Evolutionary conservation across 805 yeast genomes (phyloP).

Genomic region (Torulaspora delbrueckii): DNA sequence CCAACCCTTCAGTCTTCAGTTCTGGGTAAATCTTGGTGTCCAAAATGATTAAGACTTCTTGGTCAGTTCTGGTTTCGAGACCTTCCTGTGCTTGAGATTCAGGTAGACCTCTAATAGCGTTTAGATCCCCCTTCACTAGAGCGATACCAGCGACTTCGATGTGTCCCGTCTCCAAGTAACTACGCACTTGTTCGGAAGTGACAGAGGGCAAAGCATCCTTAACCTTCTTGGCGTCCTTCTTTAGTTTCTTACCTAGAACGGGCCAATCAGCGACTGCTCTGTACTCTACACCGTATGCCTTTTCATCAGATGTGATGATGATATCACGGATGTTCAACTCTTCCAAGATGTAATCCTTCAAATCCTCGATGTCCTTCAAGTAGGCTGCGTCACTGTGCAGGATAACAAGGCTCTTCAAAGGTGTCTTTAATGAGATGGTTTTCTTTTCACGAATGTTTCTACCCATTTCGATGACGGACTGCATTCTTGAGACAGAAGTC

Average conservation of each 20-base stretch:
- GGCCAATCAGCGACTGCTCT: conserved; percentile 99
- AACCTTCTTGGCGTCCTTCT: conserved; percentile 88
- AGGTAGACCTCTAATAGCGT: conserved; percentile 85
- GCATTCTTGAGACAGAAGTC: conserved; percentile 90
- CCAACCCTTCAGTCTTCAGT: conserved; percentile 87
- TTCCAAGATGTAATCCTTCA: conserved; percentile 75
- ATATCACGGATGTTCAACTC: conserved; percentile 90
- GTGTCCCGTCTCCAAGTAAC: conserved; percentile 65
- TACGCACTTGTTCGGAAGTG: conserved; percentile 76
- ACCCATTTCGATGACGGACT: conserved; percentile 91
- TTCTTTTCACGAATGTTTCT: conserved; percentile 96
- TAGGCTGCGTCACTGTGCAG: conserved; percentile 73
- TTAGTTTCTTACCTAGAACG: conserved; percentile 92
- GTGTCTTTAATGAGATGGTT: conserved; percentile 88
- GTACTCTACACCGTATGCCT: conserved; percentile 85
- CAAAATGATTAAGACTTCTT: conserved; percentile 82
- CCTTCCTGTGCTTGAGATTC: conserved; percentile 61
- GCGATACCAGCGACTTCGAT: conserved; percentile 85
- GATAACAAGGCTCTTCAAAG: conserved; percentile 81
- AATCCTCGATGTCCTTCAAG: conserved; percentile 69
- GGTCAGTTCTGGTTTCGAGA: conserved; percentile 80
- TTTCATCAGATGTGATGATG: conserved; percentile 84
- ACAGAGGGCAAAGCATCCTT: conserved; percentile 87
- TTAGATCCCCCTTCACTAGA: conserved; percentile 80
- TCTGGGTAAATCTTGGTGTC: conserved; percentile 86